Conservation (phyloP, 1,139 yeast genomes). For the Taphrina sp. region DNA sequence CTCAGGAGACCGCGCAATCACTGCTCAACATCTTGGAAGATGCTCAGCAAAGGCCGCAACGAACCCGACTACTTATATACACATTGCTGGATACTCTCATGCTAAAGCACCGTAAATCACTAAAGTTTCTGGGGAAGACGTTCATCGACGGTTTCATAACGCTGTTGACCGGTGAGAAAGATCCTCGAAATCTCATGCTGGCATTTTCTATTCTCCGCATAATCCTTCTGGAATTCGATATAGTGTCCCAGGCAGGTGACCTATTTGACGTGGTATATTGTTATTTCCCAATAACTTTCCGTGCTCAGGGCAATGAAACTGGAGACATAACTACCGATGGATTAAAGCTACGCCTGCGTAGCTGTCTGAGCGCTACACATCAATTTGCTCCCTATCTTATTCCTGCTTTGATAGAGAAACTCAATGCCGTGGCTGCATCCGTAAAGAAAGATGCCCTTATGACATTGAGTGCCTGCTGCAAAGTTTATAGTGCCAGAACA, state of each 20-base stretch:
- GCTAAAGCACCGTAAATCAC: conserved; percentile 40
- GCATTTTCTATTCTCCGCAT: conserved; percentile 61
- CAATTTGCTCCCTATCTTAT: conserved; percentile 70
- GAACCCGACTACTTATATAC: conserved; percentile 62
- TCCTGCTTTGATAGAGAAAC: conserved; percentile 75
- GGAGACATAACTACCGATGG: conserved; percentile 75
- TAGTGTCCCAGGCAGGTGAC: conserved; percentile 47
- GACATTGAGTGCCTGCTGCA: conserved; percentile 59
- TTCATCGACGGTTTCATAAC: conserved; percentile 61
- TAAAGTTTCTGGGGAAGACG: conserved; percentile 44
- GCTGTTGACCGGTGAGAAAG: conserved; percentile 84
- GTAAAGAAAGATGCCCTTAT: conserved; percentile 74
- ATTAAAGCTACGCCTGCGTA: conserved; percentile 58
- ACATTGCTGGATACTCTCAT: conserved; percentile 50
- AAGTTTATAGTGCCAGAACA: conserved; percentile 52
- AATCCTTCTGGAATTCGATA: conserved; percentile 52
- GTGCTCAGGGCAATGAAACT: conserved; percentile 82
- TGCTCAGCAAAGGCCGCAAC: conserved; percentile 53
- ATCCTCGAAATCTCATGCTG: conserved; percentile 76
- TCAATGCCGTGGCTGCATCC: conserved; percentile 73
- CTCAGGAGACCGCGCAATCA: not conserved
- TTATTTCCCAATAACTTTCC: conserved; percentile 91
- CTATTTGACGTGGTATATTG: conserved; percentile 87
- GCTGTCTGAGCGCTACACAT: conserved; percentile 60
- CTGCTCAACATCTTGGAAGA: conserved; percentile 24